Percentiles rank a stretch among this genome's conserved stretches.
Conservation (phyloP, 805 yeast species). For the Candida succiphila region DNA sequence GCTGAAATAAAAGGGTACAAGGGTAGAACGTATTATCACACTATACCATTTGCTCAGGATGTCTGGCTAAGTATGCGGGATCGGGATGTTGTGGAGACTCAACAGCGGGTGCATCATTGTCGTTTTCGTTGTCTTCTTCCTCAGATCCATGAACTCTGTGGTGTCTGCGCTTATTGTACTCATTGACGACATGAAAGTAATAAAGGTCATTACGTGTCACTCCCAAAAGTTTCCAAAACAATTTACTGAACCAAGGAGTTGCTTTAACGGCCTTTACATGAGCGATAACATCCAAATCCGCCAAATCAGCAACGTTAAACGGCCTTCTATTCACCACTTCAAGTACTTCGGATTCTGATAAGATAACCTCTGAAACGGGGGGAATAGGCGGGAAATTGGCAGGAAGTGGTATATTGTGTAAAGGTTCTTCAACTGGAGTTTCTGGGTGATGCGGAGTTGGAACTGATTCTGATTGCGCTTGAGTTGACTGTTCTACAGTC, state of each 20-base stretch:
- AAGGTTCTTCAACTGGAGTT: neutral
- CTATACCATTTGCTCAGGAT: too few relatives aligned
- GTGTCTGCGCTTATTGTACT: too few relatives aligned
- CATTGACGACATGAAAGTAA: conserved; percentile 43
- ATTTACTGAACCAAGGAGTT: conserved; percentile 15
- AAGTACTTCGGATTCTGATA: conserved; percentile 12
- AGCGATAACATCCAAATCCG: conserved; percentile 36
- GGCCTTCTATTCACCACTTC: conserved; percentile 23
- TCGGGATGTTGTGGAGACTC: too few relatives aligned
- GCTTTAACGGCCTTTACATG: conserved; percentile 22
- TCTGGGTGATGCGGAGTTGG: neutral
- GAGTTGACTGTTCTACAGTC: too few relatives aligned
- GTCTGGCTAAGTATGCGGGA: too few relatives aligned
- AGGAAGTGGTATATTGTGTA: neutral
- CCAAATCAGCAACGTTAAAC: conserved; percentile 30
- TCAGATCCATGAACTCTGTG: too few relatives aligned
- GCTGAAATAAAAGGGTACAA: too few relatives aligned
- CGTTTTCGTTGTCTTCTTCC: too few relatives aligned
- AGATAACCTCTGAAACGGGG: conserved; percentile 14
- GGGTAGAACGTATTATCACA: too few relatives aligned
- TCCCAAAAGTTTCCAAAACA: conserved; percentile 53
- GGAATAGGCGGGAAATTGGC: conserved; percentile 8
- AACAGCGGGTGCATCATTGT: too few relatives aligned
- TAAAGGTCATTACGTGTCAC: conserved; percentile 35
- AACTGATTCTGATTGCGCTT: neutral